Conservation (phyloP, 2,329 filamentous ascomycete species). For the Graphilbum sp. region DNA sequence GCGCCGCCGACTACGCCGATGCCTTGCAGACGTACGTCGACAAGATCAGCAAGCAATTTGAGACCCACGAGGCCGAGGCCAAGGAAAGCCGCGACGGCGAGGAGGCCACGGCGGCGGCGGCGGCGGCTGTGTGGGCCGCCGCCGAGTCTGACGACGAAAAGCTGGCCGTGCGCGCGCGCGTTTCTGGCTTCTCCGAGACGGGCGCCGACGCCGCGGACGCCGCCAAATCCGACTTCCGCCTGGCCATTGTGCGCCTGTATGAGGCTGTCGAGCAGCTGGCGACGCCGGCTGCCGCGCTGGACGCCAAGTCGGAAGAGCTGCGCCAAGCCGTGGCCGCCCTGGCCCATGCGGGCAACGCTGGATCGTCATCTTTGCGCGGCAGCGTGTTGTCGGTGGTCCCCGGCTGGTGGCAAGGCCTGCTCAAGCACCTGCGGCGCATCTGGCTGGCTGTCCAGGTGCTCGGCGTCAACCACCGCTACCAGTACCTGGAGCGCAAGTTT, state of each 20-base stretch:
- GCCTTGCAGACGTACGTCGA: conserved; percentile 36
- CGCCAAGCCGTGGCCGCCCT: conserved; percentile 4
- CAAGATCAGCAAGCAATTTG: conserved; percentile 32
- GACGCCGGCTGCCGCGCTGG: conserved; percentile 25
- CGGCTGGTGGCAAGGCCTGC: conserved; percentile 52
- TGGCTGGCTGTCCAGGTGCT: conserved; percentile 6
- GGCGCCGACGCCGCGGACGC: not conserved
- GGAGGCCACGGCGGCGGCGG: conserved; percentile 2
- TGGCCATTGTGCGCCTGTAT: conserved; percentile 13
- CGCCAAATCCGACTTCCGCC: conserved; percentile 8
- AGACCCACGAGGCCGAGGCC: conserved; percentile 9
- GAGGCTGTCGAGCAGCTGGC: conserved; percentile 17
- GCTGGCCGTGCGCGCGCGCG: conserved; percentile 15
- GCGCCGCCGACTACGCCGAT: conserved; percentile 46
- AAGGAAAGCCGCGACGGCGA: not conserved
- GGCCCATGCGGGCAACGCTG: not conserved
- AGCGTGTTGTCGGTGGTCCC: not conserved
- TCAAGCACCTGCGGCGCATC: conserved; percentile 34
- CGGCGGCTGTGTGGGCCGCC: too few species aligned
- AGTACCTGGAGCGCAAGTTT: conserved; percentile 67
- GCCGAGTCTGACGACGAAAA: conserved; percentile 22
- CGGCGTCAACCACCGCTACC: conserved; percentile 64
- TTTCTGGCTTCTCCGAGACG: not conserved
- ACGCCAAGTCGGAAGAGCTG: conserved; percentile 24
- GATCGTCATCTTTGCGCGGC: too few species aligned